Base-by-base conservation (phyloP, 176 grass and related monocot species). In the Chloris gayana region DNA sequence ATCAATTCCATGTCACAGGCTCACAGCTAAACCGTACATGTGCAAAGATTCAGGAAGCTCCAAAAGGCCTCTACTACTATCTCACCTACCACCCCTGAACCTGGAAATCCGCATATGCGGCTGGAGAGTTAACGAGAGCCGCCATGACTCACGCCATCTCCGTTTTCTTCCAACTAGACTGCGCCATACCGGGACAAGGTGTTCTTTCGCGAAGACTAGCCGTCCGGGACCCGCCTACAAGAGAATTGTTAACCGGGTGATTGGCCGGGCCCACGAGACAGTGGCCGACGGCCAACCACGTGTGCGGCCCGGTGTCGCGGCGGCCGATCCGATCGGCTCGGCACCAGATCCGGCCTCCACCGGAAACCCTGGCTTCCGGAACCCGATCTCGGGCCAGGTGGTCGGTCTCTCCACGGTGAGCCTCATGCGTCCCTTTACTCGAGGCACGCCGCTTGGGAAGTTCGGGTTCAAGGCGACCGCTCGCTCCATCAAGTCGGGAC, bases 271-370 rank as follows among this genome's bases (percentile, higher is more conserved):
- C 83, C 73, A 72, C 65, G 19, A 9, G 78, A 38, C 73, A 81
- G 78, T 19, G 35, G 13, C 30, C 19, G 9, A 11, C 13, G 56
- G 57, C 56, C 56, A 57, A 67, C 77, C 78, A 89, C 87, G 73
- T 85, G 83, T 85, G 56, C 83, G 75, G 66, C 58, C 34, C 72
- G 42, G 47, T 25, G 6, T 24, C 34, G 69, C 69, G 25, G 64
- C 71, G 54, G 29, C 64, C 72, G 73, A 80, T 76, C 72, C 65
- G 82, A 81, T 85, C 46, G 65, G 77, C 29, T 18, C 65, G 72
- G 47, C 83, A 22, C 66, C 72, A 85, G 87, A 85, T 89, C 66
- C 77, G 41, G 65, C 19, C 75, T 50, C 72, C 71, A 22, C 74
- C 50, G 68, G 75, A 41, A 67, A 33, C 53, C 35, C 30, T 38